These are phyloP conservation scores for Monoraphidium neglectum DNA, from an alignment of 139 green algal species.

Conservation along the genomic window DNA sequence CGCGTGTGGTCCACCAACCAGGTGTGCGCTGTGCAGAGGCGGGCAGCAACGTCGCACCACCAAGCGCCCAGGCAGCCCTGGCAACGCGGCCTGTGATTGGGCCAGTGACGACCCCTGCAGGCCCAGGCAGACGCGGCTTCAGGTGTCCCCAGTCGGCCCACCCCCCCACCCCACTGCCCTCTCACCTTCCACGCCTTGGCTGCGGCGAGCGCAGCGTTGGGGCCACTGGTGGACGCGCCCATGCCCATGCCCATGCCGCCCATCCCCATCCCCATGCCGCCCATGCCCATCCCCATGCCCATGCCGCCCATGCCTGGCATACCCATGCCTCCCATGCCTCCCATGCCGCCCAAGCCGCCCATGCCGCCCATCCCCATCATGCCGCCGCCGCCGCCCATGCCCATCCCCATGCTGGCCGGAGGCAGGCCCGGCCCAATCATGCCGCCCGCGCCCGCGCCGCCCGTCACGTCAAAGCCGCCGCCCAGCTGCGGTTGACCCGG, in stretches of 20 bases:
- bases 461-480: background rate
- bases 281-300: conserved; percentile 5
- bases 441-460: no score
- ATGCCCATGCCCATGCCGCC: background rate
- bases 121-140: no score
- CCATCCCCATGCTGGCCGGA: background rate
- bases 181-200: conserved; percentile 36
- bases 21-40: no score
- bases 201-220: background rate
- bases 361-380: background rate
- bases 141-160: no score
- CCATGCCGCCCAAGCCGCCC: background rate
- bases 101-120: no score
- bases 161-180: no score
- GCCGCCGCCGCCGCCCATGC: background rate
- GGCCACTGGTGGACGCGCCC: background rate
- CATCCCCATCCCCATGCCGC: background rate
- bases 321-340: background rate
- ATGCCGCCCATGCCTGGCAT: background rate
- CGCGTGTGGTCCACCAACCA: no score
- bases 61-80: no score
- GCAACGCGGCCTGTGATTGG: no score
- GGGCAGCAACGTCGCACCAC: no score
- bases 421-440: no score
- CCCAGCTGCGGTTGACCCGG: background rate